Evolutionary conservation across 1,284 basidiomycete species (phyloP), one percentile per base, ranked within the genome.

Genomic region (Cerrena zonata): DNA sequence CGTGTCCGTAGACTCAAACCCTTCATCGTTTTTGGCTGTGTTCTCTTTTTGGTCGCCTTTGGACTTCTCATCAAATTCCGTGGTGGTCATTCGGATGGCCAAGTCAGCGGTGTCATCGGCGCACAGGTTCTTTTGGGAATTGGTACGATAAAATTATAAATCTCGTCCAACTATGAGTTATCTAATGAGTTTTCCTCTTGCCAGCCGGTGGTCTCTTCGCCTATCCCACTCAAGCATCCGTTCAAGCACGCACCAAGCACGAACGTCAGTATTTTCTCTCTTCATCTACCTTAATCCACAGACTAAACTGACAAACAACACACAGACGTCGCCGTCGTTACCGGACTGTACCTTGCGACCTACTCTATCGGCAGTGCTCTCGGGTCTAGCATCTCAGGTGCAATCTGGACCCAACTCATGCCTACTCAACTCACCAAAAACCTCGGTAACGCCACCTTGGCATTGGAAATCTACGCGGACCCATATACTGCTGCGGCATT

Each of bases 61-160:
- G 71, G 71, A 25, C 57, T 74, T 1, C 58, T 75, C 25, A 66
- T 71, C 51, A 64, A 63, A 26, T 73, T 57, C 65, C 65, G 72
- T 40, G 68, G 69, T 18, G 66, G 63, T 19, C 53, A 56, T 50
- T 57, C 58, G 0, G 49, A n/a, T n/a, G 10, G 11, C 34, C n/a
- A 10, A 10, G 11, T 11, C 34, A 11, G 11, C n/a, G 34, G 34
- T 36, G n/a, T 36, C 34, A 36, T 36, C 34, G 34, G 34, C 10
- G 34, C 34, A 11, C 34, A 36, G n/a, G 34, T 36, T 36, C 34
- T 36, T n/a, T n/a, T 36, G 10, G 34, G 34, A 11, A 36, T 36
- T 36, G 34, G 34, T 36, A 36, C 34, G 34, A 11, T 36, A 10
- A 11, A 11, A 10, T n/a, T 10, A 36, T 10, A 36, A 11, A 36